Base-by-base conservation (phyloP, 306 rosid genomes). In the Citrullus amarus region DNA sequence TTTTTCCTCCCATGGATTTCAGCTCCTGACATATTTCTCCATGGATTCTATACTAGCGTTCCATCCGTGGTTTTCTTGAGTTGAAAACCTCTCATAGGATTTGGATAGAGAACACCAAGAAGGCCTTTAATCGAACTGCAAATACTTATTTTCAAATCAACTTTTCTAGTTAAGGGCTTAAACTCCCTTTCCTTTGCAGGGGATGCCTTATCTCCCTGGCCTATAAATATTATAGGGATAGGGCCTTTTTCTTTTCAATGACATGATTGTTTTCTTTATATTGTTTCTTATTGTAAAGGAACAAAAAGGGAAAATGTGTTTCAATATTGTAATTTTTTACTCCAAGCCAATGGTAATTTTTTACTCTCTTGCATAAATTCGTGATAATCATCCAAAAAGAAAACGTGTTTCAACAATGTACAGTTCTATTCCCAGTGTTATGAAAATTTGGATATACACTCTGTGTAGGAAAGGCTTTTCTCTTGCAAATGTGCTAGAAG, bases 401-500 rank as follows among this genome's bases (percentile, higher is more conserved):
- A 68, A 66, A 48, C 1, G 28, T 48, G 28, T 68, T 39, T 20
- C 75, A 41, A 22, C 54, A 41, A 25, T 48, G 77, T 15, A 72
- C 38, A 50, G 50, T 14, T 72, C 3, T 50, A 18, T 34, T 75
- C 53, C 79, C 32, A 18, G n/a, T 38, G 25, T 30, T 28, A 4
- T 74, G 59, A 30, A 18, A 8, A 55, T 17, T 54, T 8, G 7
- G 46, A 3, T 16, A 5, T 53, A 51, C 38, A 16, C 34, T 50
- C 34, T 22, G 63, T 80, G 81, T 78, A 92, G 98, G 83, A 92
- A 92, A 86, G 86, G 82, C 77, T 86, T 87, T 83, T 90, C 92
- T 56, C 90, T 91, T 78, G 93, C 88, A 80, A 83, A 86, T 73
- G 86, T 89, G 68, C 88, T 87, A 18, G 96, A 92, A 82, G 84